Evolutionary conservation across 2,329 filamentous ascomycete species (phyloP).

Genomic region (Pseudocercospora eumusae): DNA sequence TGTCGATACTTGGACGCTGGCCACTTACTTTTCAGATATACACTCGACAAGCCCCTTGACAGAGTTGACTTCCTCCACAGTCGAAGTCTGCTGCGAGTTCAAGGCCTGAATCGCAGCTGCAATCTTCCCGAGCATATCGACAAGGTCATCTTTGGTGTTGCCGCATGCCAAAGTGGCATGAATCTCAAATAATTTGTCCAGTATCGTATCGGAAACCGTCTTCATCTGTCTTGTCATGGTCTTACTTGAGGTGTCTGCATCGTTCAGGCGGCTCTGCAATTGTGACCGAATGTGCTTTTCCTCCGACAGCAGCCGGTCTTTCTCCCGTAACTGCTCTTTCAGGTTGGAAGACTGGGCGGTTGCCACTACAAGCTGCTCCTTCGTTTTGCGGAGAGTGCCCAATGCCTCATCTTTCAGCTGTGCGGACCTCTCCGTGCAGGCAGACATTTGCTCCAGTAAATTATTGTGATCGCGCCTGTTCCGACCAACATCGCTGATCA

Average conservation of each 20-base stretch:
- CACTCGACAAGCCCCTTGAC: slow-evolving; percentile 26
- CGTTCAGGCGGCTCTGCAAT: slow-evolving; percentile 28
- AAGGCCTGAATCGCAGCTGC: slow-evolving; percentile 28
- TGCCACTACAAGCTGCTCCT: slow-evolving; percentile 23
- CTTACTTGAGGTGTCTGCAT: slow-evolving; percentile 13
- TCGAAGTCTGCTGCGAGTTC: slow-evolving; percentile 22
- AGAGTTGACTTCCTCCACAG: slow-evolving; percentile 25
- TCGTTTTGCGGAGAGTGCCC: slow-evolving; percentile 22
- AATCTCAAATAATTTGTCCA: slow-evolving; percentile 33
- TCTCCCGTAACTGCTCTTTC: slow-evolving; percentile 29
- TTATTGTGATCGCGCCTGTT: slow-evolving; percentile 15
- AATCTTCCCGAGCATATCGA: slow-evolving; percentile 26
- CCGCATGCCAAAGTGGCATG: slow-evolving; percentile 20
- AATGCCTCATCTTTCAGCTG: slow-evolving; percentile 26
- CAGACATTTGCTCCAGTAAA: slow-evolving; percentile 22
- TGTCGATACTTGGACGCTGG: neutral
- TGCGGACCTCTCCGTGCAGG: slow-evolving; percentile 20
- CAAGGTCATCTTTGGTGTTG: slow-evolving; percentile 10
- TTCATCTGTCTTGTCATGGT: slow-evolving; percentile 22
- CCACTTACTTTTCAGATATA: slow-evolving; percentile 25
- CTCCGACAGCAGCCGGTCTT: slow-evolving; percentile 26
- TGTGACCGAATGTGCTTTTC: slow-evolving; percentile 30
- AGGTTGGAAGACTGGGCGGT: slow-evolving; percentile 23
- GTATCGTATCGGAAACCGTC: slow-evolving; percentile 17
- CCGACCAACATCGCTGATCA: slow-evolving; percentile 18